phyloP scores from a whole-genome alignment of 352 stramenopile genomes.

The Globisporangium splendens region DNA sequence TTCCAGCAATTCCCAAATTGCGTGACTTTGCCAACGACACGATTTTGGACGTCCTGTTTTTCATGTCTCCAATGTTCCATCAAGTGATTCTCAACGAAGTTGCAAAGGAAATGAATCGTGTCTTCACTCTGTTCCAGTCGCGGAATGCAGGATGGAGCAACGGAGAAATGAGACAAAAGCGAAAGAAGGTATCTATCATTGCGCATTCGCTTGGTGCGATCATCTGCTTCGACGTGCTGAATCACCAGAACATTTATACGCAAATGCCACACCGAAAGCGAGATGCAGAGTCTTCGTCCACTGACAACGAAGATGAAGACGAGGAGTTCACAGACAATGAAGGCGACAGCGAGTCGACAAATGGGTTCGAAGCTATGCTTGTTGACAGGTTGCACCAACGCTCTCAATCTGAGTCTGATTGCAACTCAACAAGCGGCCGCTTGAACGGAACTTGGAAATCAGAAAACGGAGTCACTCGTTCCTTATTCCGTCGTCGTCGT shows the following conservation, averaged over 20 bases:
- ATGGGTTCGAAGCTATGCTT: slow-evolving; percentile 33
- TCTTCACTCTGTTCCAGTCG: slow-evolving; percentile 72
- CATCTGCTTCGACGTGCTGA: slow-evolving; percentile 91
- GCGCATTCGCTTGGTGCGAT: slow-evolving; percentile 89
- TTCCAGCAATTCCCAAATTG: slow-evolving; percentile 88
- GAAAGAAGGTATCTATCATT: slow-evolving; percentile 84
- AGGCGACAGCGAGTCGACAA: slow-evolving; percentile 27
- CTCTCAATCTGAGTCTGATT: slow-evolving; percentile 43
- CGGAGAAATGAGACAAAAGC: slow-evolving; percentile 19
- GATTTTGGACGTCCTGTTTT: slow-evolving; percentile 90
- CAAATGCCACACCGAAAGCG: slow-evolving; percentile 23
- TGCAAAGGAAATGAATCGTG: slow-evolving; percentile 89
- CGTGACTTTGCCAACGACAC: slow-evolving; percentile 92
- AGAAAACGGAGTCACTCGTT: slow-evolving; percentile 2
- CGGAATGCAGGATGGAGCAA: slow-evolving; percentile 47
- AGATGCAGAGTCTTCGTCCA: slow-evolving; percentile 15
- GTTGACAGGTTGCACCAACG: slow-evolving; percentile 25
- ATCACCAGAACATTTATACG: slow-evolving; percentile 51
- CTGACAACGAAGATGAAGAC: slow-evolving; percentile 21
- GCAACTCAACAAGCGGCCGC: background rate
- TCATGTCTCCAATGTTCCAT: slow-evolving; percentile 91
- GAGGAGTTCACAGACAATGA: slow-evolving; percentile 33
- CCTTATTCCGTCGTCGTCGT: slow-evolving; percentile 9
- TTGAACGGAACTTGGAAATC: slow-evolving; percentile 11
- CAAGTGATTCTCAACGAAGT: slow-evolving; percentile 91